Evolutionary conservation across 257 asterid species (phyloP).

Genomic region (Solanum acaule): DNA sequence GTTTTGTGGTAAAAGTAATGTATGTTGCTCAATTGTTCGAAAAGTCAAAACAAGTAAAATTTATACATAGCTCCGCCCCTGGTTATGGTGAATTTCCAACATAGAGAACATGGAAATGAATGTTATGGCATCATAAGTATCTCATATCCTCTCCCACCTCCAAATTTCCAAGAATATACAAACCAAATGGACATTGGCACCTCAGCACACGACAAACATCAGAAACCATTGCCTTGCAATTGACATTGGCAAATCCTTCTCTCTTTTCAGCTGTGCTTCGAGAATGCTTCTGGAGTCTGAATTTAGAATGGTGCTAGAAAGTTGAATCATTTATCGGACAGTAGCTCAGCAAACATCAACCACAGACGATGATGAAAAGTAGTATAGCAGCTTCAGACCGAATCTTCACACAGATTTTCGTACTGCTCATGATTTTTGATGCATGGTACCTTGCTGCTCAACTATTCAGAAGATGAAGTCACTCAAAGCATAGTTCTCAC

Average conservation of each 20-base stretch:
- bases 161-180: neutral
- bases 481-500: slow-evolving; percentile 23
- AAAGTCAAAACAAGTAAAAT: neutral
- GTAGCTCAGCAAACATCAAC: neutral
- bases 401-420: neutral
- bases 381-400: neutral
- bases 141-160: neutral
- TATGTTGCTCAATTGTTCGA: neutral
- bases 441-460: neutral
- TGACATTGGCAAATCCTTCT: neutral
- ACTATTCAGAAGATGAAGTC: slow-evolving; percentile 60
- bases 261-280: neutral
- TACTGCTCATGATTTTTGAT: neutral
- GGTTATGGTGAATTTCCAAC: neutral
- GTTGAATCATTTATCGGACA: neutral
- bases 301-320: neutral
- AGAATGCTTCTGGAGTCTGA: neutral
- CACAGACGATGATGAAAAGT: neutral
- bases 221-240: neutral
- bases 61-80: neutral
- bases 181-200: neutral
- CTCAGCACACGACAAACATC: neutral
- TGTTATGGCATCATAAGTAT: neutral
- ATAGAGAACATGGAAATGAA: neutral
- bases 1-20: neutral